Conservation (phyloP, 257 asterid genomes). For the Buddleja alternifolia region DNA sequence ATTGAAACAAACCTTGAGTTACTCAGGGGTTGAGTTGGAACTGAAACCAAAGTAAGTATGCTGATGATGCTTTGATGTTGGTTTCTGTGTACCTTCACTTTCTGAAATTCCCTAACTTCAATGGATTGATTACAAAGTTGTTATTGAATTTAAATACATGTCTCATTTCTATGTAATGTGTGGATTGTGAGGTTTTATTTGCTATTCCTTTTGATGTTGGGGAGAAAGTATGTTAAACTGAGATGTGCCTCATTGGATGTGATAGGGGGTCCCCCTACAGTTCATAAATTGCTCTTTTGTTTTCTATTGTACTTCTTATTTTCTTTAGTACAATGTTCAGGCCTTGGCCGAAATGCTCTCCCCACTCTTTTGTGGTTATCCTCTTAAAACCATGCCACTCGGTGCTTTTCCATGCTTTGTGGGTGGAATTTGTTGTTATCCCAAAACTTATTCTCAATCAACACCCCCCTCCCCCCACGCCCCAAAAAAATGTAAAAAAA, state of each 20-base stretch:
- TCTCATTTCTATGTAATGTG: slow-evolving; percentile 1
- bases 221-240: too few species aligned
- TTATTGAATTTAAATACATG: too few species aligned
- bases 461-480: too few species aligned
- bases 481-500: too few species aligned
- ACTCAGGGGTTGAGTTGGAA: slow-evolving; percentile 78
- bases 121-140: too few species aligned
- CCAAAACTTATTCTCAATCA: not conserved
- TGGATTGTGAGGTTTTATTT: not conserved
- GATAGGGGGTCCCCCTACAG: too few species aligned
- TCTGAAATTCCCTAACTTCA: not conserved
- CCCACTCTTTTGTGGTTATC: not conserved
- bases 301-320: too few species aligned
- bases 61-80: slow-evolving; percentile 9
- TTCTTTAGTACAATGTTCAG: too few species aligned
- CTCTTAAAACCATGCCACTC: not conserved
- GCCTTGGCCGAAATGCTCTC: too few species aligned
- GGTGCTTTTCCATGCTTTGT: not conserved
- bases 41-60: slow-evolving; percentile 76
- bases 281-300: too few species aligned
- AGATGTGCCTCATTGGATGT: too few species aligned
- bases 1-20: slow-evolving; percentile 69
- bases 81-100: not conserved
- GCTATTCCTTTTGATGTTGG: too few species aligned
- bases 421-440: not conserved